Evolutionary conservation across 495 filamentous ascomycete genomes (phyloP), one percentile per base, ranked within the genome.

Genomic region (Daldinia decipiens): DNA sequence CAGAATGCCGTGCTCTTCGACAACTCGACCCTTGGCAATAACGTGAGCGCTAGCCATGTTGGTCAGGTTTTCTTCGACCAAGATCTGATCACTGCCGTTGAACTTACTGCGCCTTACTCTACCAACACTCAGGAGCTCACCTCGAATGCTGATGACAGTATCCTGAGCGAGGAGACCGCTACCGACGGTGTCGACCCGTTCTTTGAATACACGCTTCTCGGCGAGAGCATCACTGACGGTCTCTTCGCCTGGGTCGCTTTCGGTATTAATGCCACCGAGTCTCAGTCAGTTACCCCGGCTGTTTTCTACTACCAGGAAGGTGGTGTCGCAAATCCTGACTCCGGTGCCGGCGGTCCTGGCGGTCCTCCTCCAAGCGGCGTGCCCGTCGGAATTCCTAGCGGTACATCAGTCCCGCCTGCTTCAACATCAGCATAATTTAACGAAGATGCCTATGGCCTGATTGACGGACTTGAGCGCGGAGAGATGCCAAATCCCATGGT

Each of bases 191-290:
- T 45, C 7, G 40, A 45, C 7, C 40, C 40, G 17, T 79, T 81
- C 62, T 62, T 70, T 21, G 73, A 79, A 38, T 79, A 74, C 45
- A 75, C 84, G 5, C 82, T 85, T 47, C 82, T 88, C 11, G 82
- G 85, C 24, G 78, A 83, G 11, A 75, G 77, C 1, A 66, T 87
- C 1, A 72, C 78, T 9, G 81, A 86, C 52, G 86, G 86, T 7
- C 70, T 87, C 9, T 83, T 87, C 31, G 84, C 82, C 26, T 87
- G 82, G 82, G 83, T 86, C 60, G 82, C 85, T 65, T 82, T 88
- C 53, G 86, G 84, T 40, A 81, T 89, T 72, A 86, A 88, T 60
- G 68, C 78, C 11, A 84, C 81, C 1, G 5, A 0, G 7, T 45
- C 40, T 21, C 40, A 45, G 40, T 45, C 40, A 1, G 17, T 45